Base-by-base conservation (phyloP, 2,329 filamentous ascomycete species). In the Apiospora rasikravindrae region DNA sequence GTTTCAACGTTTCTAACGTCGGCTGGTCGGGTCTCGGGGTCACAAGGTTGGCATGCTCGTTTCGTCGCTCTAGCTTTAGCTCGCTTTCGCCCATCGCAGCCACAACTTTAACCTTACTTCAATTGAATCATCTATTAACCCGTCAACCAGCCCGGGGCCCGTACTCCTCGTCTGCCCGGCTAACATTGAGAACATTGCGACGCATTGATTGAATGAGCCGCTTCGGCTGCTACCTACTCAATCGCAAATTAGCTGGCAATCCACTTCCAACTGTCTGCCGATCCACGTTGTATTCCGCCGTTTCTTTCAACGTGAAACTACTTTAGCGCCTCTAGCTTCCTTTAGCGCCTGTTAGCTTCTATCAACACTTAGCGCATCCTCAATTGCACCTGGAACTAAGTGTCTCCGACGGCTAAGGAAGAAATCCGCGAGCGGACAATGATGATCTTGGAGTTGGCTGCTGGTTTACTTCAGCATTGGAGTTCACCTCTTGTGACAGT, bases 231-330 rank as follows among this genome's bases (percentile, higher is more conserved):
- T 19, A 61, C 53, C 53, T 19, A 61, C 53, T 61, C 29, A 37
- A 37, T 61, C 53, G 53, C 53, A 16, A 61, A 37, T 37, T 37
- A 29, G 6, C 26, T 37, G 53, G 6, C 26, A 37, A 61, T 61
- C 53, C 53, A 61, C 53, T 61, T 61, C 53, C 53, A 61, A 61
- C 53, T 61, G 53, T 61, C 29, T 61, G 29, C 37, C 53, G 53
- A 33, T n/a, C 57, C 57, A 64, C 33, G 57, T 64, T 64, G 33
- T 40, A 40, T 64, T n/a, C 57, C 57, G 57, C 57, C 13, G 33
- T 64, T 64, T 64, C 57, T 40, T 40, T 2, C 3, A 64, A 40
- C 57, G 19, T 64, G 57, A 40, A 64, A 64, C 57, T 64, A 40
- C 19, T 37, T 64, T 64, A 64, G 57, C 29, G 33, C 33, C 40